phyloP scores from a whole-genome alignment of 2,329 filamentous ascomycete genomes.

The Spiromastix sp. region DNA sequence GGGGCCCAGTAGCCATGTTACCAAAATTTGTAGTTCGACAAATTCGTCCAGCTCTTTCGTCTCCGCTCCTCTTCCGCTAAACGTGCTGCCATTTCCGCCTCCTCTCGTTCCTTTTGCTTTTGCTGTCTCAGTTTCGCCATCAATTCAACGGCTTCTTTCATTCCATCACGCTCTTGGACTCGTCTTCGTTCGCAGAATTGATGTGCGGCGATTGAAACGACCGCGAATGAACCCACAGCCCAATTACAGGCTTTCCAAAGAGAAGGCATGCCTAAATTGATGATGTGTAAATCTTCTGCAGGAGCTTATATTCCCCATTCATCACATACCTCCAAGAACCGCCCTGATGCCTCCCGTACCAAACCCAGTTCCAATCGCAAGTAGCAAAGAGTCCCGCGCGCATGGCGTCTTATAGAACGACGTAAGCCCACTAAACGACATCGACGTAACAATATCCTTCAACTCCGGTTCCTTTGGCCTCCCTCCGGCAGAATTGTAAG shows the following conservation, averaged over 20 bases:
- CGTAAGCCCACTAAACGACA: conserved; percentile 41
- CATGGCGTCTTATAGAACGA: conserved; percentile 73
- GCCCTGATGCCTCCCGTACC: conserved; percentile 63
- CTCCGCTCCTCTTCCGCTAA: conserved; percentile 28
- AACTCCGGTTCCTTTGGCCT: conserved; percentile 32
- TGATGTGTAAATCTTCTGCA: conserved; percentile 7
- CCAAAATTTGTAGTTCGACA: conserved; percentile 39
- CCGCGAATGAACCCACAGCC: conserved; percentile 68
- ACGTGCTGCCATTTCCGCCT: conserved; percentile 25
- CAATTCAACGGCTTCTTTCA: conserved; percentile 77
- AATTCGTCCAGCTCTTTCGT: conserved; percentile 34
- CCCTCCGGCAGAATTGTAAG: conserved; percentile 51
- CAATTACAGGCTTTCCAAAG: conserved; percentile 66
- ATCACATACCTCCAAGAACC: conserved; percentile 57
- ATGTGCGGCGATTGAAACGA: conserved; percentile 61
- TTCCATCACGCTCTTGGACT: conserved; percentile 64
- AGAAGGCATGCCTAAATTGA: conserved; percentile 36
- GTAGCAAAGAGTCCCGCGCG: conserved; percentile 68
- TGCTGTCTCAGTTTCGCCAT: conserved; percentile 63
- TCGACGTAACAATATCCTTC: conserved; percentile 31
- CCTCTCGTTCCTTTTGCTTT: conserved; percentile 42
- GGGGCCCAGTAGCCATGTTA: too few relatives aligned
- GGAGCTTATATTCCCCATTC: background rate
- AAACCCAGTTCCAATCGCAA: conserved; percentile 72
- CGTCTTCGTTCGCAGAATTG: conserved; percentile 75